phyloP scores from a whole-genome alignment of 2,329 filamentous ascomycete genomes.

The Coniochaeta ligniaria region DNA sequence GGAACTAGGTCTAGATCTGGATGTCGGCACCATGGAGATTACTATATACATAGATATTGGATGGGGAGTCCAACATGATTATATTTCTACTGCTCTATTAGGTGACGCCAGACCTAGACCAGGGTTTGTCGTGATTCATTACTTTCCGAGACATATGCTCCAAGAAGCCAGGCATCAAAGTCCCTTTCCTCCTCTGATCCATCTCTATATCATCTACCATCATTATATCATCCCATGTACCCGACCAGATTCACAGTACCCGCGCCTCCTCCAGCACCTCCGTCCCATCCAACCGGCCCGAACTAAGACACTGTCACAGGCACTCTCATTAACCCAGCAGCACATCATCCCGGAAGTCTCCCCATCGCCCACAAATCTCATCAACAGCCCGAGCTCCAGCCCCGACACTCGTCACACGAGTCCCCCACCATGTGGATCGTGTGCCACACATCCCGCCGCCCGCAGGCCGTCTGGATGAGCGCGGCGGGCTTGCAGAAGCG shows the following conservation, averaged over 20 bases:
- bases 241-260: no score
- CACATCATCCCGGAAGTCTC: no score
- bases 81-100: background rate
- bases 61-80: background rate
- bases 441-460: slow-evolving; percentile 25
- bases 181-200: no score
- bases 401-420: slow-evolving; percentile 25
- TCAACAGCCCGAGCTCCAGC: slow-evolving; percentile 9
- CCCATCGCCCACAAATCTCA: no score
- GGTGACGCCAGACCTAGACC: background rate
- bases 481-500: slow-evolving; percentile 25
- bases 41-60: background rate
- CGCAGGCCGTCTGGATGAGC: slow-evolving; percentile 28
- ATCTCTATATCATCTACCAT: no score
- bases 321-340: no score
- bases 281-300: no score
- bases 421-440: slow-evolving; percentile 27
- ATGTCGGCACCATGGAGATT: background rate
- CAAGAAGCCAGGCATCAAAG: background rate
- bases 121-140: background rate
- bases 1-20: background rate
- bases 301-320: no score
- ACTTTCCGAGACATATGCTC: no score
- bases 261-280: no score
- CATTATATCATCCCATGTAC: no score